These are phyloP conservation scores for Trichoderma breve DNA, from an alignment of 2,329 filamentous ascomycete species.

Conservation along the genomic window DNA sequence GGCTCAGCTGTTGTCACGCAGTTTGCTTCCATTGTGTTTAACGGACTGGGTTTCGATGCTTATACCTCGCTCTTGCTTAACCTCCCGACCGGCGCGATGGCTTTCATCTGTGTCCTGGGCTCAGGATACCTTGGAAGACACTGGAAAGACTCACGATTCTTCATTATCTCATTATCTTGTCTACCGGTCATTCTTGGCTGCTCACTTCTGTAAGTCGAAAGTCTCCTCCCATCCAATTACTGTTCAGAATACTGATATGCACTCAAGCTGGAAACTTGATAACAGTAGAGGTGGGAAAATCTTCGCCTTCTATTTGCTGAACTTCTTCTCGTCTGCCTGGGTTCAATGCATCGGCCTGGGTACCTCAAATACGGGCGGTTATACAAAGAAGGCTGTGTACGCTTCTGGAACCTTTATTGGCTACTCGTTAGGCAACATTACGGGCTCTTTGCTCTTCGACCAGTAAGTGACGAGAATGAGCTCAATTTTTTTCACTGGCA, in stretches of 20 bases:
- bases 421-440: neutral
- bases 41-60: neutral
- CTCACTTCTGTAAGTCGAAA: neutral
- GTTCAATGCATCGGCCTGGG: neutral
- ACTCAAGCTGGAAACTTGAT: neutral
- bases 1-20: neutral
- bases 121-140: neutral
- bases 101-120: neutral
- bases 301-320: neutral
- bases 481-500: neutral
- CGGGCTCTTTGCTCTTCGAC: neutral
- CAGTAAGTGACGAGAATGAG: neutral
- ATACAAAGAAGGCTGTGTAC: neutral
- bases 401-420: neutral
- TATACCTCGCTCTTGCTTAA: neutral
- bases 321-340: neutral
- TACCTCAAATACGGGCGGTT: neutral
- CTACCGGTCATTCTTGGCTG: neutral
- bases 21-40: neutral
- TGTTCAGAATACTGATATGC: neutral
- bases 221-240: neutral
- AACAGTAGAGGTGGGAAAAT: neutral
- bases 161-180: neutral
- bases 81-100: neutral
- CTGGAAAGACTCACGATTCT: neutral